Evolutionary conservation across 108 stramenopile species (phyloP).

Genomic region (Skeletonema grethae): DNA sequence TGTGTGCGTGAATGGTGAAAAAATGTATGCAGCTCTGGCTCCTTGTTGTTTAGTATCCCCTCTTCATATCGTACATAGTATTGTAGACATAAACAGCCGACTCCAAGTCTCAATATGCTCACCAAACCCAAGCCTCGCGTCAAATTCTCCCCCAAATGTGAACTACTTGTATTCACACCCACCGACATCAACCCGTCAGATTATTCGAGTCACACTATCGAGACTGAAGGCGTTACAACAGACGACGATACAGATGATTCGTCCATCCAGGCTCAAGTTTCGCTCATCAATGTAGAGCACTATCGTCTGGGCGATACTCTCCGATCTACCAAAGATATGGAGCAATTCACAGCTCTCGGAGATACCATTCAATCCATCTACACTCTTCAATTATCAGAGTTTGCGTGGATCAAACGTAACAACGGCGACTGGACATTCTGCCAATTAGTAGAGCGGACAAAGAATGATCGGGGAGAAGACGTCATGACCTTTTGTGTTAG

Average conservation of each 20-base stretch:
- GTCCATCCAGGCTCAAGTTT: background rate
- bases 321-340: background rate
- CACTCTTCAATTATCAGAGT: background rate
- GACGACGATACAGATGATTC: background rate
- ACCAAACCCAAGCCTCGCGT: background rate
- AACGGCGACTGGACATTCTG: background rate
- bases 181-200: background rate
- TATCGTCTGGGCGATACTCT: background rate
- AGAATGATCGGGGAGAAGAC: background rate
- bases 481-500: no score
- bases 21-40: no score
- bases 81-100: no score
- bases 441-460: background rate
- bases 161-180: background rate
- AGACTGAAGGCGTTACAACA: background rate
- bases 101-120: no score
- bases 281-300: background rate
- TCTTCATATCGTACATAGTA: no score
- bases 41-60: no score
- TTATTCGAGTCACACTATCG: background rate
- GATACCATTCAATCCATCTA: background rate
- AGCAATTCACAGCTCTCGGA: background rate
- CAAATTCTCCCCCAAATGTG: background rate
- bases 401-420: background rate
- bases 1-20: no score